These are phyloP conservation scores for Pilobolus umbonatus DNA, from an alignment of 192 early-diverging fungal species.

Conservation along the genomic window DNA sequence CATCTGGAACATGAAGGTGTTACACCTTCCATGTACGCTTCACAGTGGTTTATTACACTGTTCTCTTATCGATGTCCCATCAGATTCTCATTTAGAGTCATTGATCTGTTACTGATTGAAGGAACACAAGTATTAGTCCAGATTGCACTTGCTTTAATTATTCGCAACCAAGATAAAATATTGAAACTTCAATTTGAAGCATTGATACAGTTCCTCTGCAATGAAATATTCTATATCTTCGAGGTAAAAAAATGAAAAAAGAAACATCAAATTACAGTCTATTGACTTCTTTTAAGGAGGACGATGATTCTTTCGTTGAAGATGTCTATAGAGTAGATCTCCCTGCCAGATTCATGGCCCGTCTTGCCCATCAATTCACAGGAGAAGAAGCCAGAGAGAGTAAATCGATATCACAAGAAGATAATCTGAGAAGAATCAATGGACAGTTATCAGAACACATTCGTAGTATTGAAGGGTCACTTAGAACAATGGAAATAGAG, in stretches of 20 bases:
- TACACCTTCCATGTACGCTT: constrained; percentile 90
- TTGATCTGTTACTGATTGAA: constrained; percentile 91
- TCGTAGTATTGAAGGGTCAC: constrained; percentile 52
- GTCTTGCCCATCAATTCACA: constrained; percentile 66
- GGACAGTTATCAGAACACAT: constrained; percentile 56
- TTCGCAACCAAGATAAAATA: constrained; percentile 73
- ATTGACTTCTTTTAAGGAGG: constrained; percentile 35
- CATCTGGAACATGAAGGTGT: constrained; percentile 87
- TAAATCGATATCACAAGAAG: constrained; percentile 59
- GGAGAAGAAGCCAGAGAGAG: constrained; percentile 57
- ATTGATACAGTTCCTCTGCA: constrained; percentile 84
- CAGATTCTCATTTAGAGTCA: constrained; percentile 78
- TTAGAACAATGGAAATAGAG: constrained; percentile 67
- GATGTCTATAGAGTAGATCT: constrained; percentile 79
- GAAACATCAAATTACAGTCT: constrained; percentile 30
- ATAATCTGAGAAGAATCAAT: constrained; percentile 63
- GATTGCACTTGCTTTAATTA: constrained; percentile 84
- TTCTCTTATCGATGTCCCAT: constrained; percentile 98
- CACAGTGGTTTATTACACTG: constrained; percentile 98
- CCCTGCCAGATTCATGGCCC: constrained; percentile 59
- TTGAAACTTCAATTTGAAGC: constrained; percentile 79
- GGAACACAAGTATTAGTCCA: constrained; percentile 82
- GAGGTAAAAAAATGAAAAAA: constrained; percentile 41
- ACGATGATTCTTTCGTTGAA: constrained; percentile 66
- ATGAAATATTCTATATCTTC: constrained; percentile 86